Conservation (phyloP, 768 basidiomycete species). For the Pisolithus albus region DNA sequence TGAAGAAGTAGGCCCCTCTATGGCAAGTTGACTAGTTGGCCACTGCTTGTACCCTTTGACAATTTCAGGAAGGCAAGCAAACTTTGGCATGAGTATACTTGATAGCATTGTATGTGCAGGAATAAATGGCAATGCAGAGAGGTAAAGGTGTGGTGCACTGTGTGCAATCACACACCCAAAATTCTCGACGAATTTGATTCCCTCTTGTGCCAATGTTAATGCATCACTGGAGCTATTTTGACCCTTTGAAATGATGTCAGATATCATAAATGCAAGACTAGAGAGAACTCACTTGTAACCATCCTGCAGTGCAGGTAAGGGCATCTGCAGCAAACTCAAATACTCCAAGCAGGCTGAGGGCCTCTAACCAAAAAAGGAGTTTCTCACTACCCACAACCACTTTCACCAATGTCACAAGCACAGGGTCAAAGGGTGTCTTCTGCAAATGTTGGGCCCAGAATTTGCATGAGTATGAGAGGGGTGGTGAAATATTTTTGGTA, state of each 20-base stretch:
- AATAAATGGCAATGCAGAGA: constrained; percentile 20
- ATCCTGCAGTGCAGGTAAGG: not conserved
- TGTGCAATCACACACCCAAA: constrained; percentile 12
- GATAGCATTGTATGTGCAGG: constrained; percentile 21
- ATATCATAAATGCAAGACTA: not conserved
- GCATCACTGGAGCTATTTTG: not conserved
- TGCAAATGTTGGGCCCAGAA: constrained; percentile 8
- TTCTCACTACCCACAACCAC: constrained; percentile 1
- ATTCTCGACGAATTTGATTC: constrained; percentile 5
- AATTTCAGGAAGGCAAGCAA: not conserved
- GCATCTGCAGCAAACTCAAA: not conserved
- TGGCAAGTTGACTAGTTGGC: not conserved
- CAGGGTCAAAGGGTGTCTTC: not conserved
- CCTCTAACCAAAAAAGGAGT: constrained; percentile 8
- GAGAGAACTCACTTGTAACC: not conserved
- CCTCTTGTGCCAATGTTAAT: constrained; percentile 2
- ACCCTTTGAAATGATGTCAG: not conserved
- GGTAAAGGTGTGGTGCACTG: constrained; percentile 20
- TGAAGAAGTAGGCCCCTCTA: not conserved
- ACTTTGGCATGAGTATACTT: not conserved
- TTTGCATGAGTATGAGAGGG: constrained; percentile 6
- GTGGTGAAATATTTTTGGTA: not conserved
- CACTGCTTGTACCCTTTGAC: not conserved
- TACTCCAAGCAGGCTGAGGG: not conserved
- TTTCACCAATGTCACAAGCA: not conserved